Percentiles rank a stretch among this genome's conserved stretches.
Evolutionary conservation across 495 filamentous ascomycete genomes (phyloP).

Genomic region (Xylaria sp.): DNA sequence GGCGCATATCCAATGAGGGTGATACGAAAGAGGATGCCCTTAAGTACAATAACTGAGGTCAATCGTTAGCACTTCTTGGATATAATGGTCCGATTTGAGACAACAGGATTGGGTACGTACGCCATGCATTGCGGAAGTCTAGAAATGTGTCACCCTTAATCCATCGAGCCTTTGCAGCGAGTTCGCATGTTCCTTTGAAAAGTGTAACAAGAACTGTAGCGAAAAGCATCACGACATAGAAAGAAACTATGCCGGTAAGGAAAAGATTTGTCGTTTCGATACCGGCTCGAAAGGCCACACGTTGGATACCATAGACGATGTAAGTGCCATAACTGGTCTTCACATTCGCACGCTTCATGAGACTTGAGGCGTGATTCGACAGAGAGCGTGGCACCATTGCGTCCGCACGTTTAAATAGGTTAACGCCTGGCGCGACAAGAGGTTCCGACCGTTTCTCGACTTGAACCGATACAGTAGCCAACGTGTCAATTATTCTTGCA

Average conservation of each 20-base stretch:
- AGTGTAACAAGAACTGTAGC: conserved; percentile 73
- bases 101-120: conserved; percentile 24
- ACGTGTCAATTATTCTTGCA: conserved; percentile 74
- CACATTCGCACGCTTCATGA: conserved; percentile 54
- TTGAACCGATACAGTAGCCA: conserved; percentile 79
- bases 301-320: conserved; percentile 83
- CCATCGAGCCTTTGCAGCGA: conserved; percentile 70
- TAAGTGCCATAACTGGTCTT: conserved; percentile 60
- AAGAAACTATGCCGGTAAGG: conserved; percentile 89
- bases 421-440: conserved; percentile 37
- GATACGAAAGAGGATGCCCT: conserved; percentile 91
- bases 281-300: conserved; percentile 82
- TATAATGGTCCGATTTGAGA: not conserved
- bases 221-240: conserved; percentile 77
- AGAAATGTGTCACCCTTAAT: conserved; percentile 88
- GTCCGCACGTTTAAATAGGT: conserved; percentile 54
- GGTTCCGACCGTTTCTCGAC: conserved; percentile 73
- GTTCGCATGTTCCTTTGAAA: conserved; percentile 82
- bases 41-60: conserved; percentile 66
- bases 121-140: conserved; percentile 92
- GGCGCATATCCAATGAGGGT: conserved; percentile 93
- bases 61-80: conserved; percentile 11
- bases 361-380: conserved; percentile 48
- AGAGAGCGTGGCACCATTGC: conserved; percentile 59
- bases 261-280: conserved; percentile 97